Evolutionary conservation across 345 rosid species (phyloP), one percentile per base, ranked within the genome.

Genomic region (Heritiera littoralis): DNA sequence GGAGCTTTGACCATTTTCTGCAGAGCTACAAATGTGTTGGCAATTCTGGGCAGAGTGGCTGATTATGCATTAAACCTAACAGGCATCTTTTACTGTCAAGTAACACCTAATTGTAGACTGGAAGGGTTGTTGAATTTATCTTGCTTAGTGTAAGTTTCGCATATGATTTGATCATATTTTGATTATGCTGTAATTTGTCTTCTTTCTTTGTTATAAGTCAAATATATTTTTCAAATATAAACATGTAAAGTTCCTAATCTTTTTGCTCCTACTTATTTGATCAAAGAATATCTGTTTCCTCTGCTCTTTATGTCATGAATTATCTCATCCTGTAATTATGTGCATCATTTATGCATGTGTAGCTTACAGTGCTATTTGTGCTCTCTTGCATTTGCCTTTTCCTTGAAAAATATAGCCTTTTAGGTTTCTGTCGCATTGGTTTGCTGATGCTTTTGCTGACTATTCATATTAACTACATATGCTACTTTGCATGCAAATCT

Each of bases 31-130:
- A 88, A 88, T 65, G 95, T 86, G 49, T 84, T 96, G 87, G 82
- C 84, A 69, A 84, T 90, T 77, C 95, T 94, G 10, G 84, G 90
- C 75, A 89, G 81, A 80, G 86, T 91, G 80, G 90, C 97, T 64
- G 86, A 86, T 77, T 84, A 87, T 78, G 94, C 99, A 9, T 81
- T 94, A 84, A 85, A 87, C 84, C 82, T 88, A 79, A 96, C 97
- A n/a, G 95, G 99, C 76, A 82, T 92, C 84, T 96, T 91, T 85
- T 89, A 81, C 83, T 89, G 92, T 79, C 92, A 83, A 83, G 85
- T 89, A 63, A 35, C 83, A 32, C 84, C 92, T 52, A 80, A 87
- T 82, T 81, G 74, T 65, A 79, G 74, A 72, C 83, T 83, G 1
- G 88, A 87, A 66, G 90, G 83, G 71, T 80, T 78, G 70, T 78